phyloP scores from a whole-genome alignment of 345 rosid species.

The Rhizophora mangle region DNA sequence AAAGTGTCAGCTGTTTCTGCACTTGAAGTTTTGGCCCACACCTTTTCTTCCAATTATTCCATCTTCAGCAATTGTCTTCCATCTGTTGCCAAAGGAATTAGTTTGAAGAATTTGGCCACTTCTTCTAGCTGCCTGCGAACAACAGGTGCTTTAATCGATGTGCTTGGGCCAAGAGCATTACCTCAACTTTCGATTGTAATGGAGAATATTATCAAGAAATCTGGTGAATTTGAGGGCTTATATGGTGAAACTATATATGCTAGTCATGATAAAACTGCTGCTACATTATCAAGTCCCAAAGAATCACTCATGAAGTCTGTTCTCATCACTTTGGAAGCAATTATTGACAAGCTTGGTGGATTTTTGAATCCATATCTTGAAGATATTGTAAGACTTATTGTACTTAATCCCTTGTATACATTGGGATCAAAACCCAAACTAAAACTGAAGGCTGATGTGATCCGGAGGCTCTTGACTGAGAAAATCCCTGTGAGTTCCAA shows the following conservation, averaged over 20 bases:
- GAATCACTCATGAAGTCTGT: constrained; percentile 57
- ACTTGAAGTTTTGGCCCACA: constrained; percentile 64
- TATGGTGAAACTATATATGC: constrained; percentile 5
- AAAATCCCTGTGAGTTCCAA: constrained; percentile 73
- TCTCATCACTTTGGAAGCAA: constrained; percentile 76
- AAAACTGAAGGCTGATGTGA: constrained; percentile 59
- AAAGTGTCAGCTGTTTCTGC: constrained; percentile 73
- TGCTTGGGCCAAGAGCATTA: constrained; percentile 82
- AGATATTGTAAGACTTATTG: constrained; percentile 58
- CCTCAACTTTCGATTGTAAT: constrained; percentile 68
- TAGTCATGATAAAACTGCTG: constrained; percentile 15
- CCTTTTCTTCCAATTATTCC: constrained; percentile 61
- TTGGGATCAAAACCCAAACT: constrained; percentile 57
- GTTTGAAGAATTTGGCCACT: constrained; percentile 49
- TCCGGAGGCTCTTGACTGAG: constrained; percentile 61
- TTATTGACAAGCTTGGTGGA: constrained; percentile 83
- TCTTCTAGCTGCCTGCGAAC: constrained; percentile 80
- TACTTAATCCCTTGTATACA: constrained; percentile 57
- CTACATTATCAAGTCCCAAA: constrained; percentile 13
- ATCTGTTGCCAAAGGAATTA: constrained; percentile 55
- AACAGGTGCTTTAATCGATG: constrained; percentile 68
- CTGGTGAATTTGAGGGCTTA: constrained; percentile 28
- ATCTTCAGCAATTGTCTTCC: constrained; percentile 68
- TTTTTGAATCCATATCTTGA: constrained; percentile 84
- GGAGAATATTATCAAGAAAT: constrained; percentile 53